Conservation (phyloP, 2,329 filamentous ascomycete genomes). For the Verticillium albo-atrum region DNA sequence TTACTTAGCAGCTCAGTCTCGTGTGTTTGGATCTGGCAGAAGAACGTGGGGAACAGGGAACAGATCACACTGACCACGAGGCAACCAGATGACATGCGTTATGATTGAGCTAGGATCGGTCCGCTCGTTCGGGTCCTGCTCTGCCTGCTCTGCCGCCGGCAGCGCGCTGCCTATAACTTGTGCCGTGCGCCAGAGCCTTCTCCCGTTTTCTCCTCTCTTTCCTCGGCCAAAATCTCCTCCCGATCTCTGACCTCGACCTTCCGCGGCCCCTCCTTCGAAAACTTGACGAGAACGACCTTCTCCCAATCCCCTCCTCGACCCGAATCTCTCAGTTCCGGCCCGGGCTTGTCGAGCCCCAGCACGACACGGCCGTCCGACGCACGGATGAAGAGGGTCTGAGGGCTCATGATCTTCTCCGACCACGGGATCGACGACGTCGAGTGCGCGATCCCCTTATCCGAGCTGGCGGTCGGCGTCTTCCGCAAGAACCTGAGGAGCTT, state of each 20-base stretch:
- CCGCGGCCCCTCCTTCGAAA: constrained; percentile 44
- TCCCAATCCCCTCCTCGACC: constrained; percentile 52
- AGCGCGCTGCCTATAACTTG: neutral
- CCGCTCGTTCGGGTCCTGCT: neutral
- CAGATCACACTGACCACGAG: neutral
- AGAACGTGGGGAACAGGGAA: neutral
- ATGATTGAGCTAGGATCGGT: neutral
- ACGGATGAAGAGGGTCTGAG: constrained; percentile 40
- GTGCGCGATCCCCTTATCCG: constrained; percentile 32
- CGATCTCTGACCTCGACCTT: constrained; percentile 48
- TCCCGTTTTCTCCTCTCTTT: constrained; percentile 23
- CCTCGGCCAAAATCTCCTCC: constrained; percentile 44
- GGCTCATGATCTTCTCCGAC: constrained; percentile 59
- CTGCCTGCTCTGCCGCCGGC: neutral
- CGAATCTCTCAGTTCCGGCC: constrained; percentile 45
- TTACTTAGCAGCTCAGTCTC: neutral
- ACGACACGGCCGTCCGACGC: constrained; percentile 43
- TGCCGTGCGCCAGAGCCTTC: neutral
- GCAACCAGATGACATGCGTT: neutral
- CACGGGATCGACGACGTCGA: constrained; percentile 44
- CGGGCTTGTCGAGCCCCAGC: constrained; percentile 53
- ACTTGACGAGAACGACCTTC: constrained; percentile 53
- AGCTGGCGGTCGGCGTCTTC: constrained; percentile 34
- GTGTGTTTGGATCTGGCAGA: neutral
- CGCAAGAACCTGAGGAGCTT: constrained; percentile 50